A percentile compares a stretch with the other conserved stretches of the same genome.
phyloP scores from a whole-genome alignment of 495 filamentous ascomycete species.

The Penicillium alfredii region DNA sequence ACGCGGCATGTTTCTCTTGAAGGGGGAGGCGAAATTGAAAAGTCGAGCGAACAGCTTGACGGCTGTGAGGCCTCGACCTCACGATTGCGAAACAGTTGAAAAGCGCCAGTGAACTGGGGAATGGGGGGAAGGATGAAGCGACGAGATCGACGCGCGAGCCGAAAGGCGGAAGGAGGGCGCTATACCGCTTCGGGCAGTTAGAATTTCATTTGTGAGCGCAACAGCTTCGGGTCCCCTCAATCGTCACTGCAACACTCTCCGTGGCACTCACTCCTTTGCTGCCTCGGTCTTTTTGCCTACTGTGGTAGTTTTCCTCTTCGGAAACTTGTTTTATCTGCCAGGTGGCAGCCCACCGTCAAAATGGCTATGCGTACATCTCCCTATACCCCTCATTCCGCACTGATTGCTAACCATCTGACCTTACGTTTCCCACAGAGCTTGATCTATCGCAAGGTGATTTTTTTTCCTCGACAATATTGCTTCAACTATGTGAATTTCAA shows the following conservation, averaged over 20 bases:
- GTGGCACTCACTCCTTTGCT: slow-evolving; percentile 12
- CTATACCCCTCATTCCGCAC: slow-evolving; percentile 33
- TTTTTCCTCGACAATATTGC: not conserved
- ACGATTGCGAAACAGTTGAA: not conserved
- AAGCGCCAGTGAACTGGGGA: not conserved
- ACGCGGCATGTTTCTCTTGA: slow-evolving; percentile 34
- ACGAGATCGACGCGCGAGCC: slow-evolving; percentile 6
- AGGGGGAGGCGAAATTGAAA: slow-evolving; percentile 19
- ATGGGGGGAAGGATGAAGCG: slow-evolving; percentile 4
- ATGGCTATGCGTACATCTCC: slow-evolving; percentile 60
- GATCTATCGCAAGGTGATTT: slow-evolving; percentile 66
- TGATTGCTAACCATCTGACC: slow-evolving; percentile 24
- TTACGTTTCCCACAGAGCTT: slow-evolving; percentile 46
- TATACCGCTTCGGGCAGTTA: slow-evolving; percentile 34
- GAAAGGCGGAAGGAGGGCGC: slow-evolving; percentile 25
- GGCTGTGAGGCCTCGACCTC: slow-evolving; percentile 9
- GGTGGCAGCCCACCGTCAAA: slow-evolving; percentile 39
- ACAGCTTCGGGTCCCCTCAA: slow-evolving; percentile 11
- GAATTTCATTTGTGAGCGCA: slow-evolving; percentile 29
- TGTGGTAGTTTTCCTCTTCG: slow-evolving; percentile 7
- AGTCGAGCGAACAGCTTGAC: slow-evolving; percentile 35
- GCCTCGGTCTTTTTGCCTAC: slow-evolving; percentile 10
- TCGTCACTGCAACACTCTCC: slow-evolving; percentile 17
- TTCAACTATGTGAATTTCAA: not conserved
- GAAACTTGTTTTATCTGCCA: slow-evolving; percentile 18